Conservation (phyloP, 23 red algal species). For the Gracilaria caudata region DNA sequence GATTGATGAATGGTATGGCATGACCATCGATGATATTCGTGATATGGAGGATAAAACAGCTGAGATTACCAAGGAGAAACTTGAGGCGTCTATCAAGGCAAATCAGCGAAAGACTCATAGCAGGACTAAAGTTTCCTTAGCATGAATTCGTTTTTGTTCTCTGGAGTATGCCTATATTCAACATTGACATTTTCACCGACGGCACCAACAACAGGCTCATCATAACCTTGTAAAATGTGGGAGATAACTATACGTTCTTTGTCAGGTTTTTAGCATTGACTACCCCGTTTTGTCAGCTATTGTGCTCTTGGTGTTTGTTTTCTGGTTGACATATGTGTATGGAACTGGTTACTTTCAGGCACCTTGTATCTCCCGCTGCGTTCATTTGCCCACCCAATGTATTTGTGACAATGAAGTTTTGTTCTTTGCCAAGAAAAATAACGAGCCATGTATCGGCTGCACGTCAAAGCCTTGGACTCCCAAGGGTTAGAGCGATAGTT, state of each 20-base stretch:
- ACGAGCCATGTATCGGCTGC: neutral
- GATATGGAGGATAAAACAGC: slow-evolving; percentile 87
- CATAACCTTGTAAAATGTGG: slow-evolving; percentile 20
- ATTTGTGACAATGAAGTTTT: neutral
- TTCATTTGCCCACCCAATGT: neutral
- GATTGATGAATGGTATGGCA: slow-evolving; percentile 89
- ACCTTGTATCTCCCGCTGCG: neutral
- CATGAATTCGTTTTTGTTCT: neutral
- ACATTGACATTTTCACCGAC: neutral
- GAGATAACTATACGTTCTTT: neutral
- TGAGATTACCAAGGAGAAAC: slow-evolving; percentile 46
- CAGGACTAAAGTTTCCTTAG: neutral
- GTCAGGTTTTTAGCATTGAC: neutral
- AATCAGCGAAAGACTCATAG: neutral
- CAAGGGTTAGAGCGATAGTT: too few relatives aligned
- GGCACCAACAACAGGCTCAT: neutral
- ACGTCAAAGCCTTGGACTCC: too few relatives aligned
- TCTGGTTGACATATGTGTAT: too few relatives aligned
- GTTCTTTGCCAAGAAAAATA: neutral
- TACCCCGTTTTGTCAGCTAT: neutral
- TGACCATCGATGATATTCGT: slow-evolving; percentile 86
- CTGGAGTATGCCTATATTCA: neutral
- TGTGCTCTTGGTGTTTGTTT: neutral
- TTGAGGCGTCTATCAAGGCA: slow-evolving; percentile 38
- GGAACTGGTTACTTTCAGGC: too few relatives aligned